A percentile compares a stretch with the other conserved stretches of the same genome.
These are phyloP conservation scores for Pseudoturritis turrita DNA, from an alignment of 345 rosid species.

Conservation along the genomic window DNA sequence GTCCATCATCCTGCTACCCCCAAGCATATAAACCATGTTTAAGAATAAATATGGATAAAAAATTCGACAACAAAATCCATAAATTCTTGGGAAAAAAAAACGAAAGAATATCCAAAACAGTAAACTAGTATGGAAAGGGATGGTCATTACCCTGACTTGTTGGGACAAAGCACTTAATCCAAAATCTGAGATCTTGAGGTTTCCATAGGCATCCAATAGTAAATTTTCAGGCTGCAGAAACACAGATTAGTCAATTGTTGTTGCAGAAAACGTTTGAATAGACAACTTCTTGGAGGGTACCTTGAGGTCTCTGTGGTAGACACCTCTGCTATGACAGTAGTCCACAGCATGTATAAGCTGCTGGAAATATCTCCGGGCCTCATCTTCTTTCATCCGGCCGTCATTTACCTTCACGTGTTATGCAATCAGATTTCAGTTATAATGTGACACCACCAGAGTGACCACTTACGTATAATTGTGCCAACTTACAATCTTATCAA, in stretches of 20 bases:
- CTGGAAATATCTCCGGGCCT: slow-evolving; percentile 90
- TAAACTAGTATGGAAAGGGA: background rate
- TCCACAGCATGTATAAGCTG: slow-evolving; percentile 94
- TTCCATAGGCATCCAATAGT: slow-evolving; percentile 76
- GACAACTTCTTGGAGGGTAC: slow-evolving; percentile 29
- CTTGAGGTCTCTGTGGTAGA: slow-evolving; percentile 96
- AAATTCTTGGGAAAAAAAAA: too few relatives aligned
- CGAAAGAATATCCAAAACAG: too few relatives aligned
- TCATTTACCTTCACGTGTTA: slow-evolving; percentile 58
- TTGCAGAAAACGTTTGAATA: background rate
- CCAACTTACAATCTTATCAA: slow-evolving; percentile 70
- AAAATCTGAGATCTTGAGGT: slow-evolving; percentile 95
- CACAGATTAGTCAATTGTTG: background rate
- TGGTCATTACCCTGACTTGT: slow-evolving; percentile 79
- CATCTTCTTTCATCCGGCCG: slow-evolving; percentile 88
- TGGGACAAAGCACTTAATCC: slow-evolving; percentile 95
- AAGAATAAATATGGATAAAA: background rate
- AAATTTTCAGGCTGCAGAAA: slow-evolving; percentile 82
- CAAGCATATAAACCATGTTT: slow-evolving; percentile 21
- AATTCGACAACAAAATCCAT: background rate
- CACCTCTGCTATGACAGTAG: slow-evolving; percentile 98
- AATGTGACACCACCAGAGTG: background rate
- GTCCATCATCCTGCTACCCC: slow-evolving; percentile 77
- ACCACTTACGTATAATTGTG: background rate
- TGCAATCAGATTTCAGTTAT: background rate